Base-by-base conservation (phyloP, 768 basidiomycete species). In the Macrolepiota albuminosa region DNA sequence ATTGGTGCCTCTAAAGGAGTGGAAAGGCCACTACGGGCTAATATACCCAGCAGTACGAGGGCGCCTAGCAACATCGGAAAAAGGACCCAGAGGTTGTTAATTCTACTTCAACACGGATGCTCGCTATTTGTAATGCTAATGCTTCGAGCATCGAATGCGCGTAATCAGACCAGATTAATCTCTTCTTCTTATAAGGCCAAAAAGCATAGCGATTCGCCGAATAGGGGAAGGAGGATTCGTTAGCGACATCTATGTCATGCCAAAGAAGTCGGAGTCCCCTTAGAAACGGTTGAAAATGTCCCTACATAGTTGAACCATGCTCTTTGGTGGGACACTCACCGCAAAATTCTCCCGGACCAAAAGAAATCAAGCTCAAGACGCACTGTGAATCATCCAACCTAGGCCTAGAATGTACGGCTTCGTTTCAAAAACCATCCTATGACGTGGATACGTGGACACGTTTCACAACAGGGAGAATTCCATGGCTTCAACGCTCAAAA, bases 1-100 rank as follows among this genome's bases (percentile, higher is more conserved):
- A 72, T 72, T 1, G 76, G 75, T 18, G 62, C 63, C n/a, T 68
- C 66, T 14, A 66, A 64, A 14, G 69, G 67, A 42, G 71, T 68
- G 26, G 65, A 61, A 11, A 61, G 53, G 26, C 57, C 61, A 8
- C 13, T 33, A 18, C 33, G 53, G 13, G 34, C 36, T 49, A 37
- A 51, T 50, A 63, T 24, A 31, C 51, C 53, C 2, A 54, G 6
- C 21, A 61, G 40, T 6, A 39, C 24, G 11, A 56, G 40, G 37
- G 29, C 11, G 14, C 13, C 34, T 3, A 48, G 26, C 34, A 57
- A 46, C 50, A 49, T 56, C n/a, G 4, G 31, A 13, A 33, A 11
- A 55, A 43, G 1, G 21, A 50, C 6, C 6, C 26, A 36, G 42
- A 37, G 40, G 45, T 11, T 7, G 42, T 40, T 31, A 29, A 9